A percentile compares a stretch with the other conserved stretches of the same genome.
Evolutionary conservation across 2,329 filamentous ascomycete genomes (phyloP).

Genomic region (Leptoxyphium fumago): DNA sequence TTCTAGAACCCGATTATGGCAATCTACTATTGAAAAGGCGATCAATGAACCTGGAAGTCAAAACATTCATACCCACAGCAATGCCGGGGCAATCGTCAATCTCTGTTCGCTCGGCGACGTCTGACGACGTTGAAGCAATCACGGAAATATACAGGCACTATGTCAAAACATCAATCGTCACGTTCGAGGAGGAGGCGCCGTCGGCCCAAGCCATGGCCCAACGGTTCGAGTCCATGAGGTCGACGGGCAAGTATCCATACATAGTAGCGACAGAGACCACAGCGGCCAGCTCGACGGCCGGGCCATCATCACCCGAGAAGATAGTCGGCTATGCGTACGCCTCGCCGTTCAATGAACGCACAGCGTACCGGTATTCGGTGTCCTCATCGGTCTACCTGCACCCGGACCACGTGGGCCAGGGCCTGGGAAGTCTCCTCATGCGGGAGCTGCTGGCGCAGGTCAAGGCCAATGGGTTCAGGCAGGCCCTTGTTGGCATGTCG

Average conservation of each 20-base stretch:
- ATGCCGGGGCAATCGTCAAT: not conserved
- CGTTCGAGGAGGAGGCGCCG: constrained; percentile 5
- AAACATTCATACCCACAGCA: not conserved
- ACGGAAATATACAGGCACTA: constrained; percentile 7
- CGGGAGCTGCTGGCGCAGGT: constrained; percentile 4
- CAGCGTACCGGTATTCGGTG: constrained; percentile 6
- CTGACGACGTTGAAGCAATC: constrained; percentile 3
- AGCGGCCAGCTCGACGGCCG: not conserved
- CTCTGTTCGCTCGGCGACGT: constrained; percentile 4
- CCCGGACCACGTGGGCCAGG: constrained; percentile 5
- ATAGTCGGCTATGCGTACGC: constrained; percentile 8
- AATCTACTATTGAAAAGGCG: no score
- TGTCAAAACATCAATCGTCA: constrained; percentile 6
- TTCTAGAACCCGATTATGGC: no score
- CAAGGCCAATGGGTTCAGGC: constrained; percentile 3
- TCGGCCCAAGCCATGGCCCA: not conserved
- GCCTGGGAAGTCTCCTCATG: constrained; percentile 6
- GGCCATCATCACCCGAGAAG: not conserved
- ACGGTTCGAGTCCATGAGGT: constrained; percentile 1
- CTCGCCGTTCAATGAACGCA: constrained; percentile 6
- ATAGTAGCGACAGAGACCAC: constrained; percentile 3
- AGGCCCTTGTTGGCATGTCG: constrained; percentile 8
- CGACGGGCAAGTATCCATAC: constrained; percentile 4
- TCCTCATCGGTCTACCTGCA: constrained; percentile 8
- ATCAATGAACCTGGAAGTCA: no score